Percentiles rank a stretch among this genome's conserved stretches.
phyloP scores from a whole-genome alignment of 1,139 yeast genomes.

The Protomyces macrosporus region DNA sequence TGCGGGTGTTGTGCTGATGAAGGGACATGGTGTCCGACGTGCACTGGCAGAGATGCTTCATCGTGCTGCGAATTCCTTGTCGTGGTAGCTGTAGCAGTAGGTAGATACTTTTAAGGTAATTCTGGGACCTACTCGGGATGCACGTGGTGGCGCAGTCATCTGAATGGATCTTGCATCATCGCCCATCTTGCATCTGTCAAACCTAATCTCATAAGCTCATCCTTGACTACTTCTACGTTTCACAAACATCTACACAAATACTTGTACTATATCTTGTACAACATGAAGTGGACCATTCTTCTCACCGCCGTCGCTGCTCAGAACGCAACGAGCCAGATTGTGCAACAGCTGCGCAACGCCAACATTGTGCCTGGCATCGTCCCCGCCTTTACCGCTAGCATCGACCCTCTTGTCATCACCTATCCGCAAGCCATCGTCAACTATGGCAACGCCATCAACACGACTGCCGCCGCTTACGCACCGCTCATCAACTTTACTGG shows the following conservation, averaged over 20 bases:
- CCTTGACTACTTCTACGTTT: background rate
- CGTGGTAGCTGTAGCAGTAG: background rate
- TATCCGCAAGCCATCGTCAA: slow-evolving; percentile 20
- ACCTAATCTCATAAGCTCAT: background rate
- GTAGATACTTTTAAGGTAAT: too few species aligned
- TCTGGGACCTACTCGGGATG: too few species aligned
- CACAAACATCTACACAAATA: too few species aligned
- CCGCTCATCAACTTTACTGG: slow-evolving; percentile 7
- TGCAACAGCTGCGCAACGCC: slow-evolving; percentile 3
- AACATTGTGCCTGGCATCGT: slow-evolving; percentile 2
- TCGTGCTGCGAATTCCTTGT: too few species aligned
- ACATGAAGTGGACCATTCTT: background rate
- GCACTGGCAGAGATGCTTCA: background rate
- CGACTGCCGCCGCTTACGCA: background rate
- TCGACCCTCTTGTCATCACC: slow-evolving; percentile 7
- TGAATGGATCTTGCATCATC: too few species aligned
- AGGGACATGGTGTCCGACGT: background rate
- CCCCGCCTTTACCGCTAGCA: slow-evolving; percentile 13
- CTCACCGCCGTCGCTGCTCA: slow-evolving; percentile 3
- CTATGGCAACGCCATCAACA: slow-evolving; percentile 9
- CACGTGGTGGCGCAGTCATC: too few species aligned
- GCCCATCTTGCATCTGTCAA: too few species aligned
- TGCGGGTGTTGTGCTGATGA: background rate
- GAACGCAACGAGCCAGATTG: slow-evolving; percentile 7
- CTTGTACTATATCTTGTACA: too few species aligned